Evolutionary conservation across 1,284 basidiomycete species (phyloP), one percentile per base, ranked within the genome.

Genomic region (Cryptococcus hybrid): DNA sequence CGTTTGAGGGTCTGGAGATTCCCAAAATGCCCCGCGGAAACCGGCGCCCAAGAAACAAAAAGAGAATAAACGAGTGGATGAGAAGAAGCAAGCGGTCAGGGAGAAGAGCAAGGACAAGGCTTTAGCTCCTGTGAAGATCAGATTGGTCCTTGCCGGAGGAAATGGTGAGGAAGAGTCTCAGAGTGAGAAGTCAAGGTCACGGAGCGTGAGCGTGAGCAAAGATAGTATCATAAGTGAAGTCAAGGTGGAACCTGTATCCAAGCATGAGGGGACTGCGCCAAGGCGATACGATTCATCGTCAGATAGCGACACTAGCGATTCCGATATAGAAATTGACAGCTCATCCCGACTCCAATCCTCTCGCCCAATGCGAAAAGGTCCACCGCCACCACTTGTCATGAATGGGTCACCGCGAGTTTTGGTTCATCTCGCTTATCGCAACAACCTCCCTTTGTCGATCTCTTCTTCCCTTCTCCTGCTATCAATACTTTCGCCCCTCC

Each of bases 1-100:
- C 74, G 3, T 76, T 76, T 46, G 56, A 61, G 2, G 74, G 73
- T 3, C 57, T 76, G 12, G 73, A 74, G 39, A 54, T 76, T 9
- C 69, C 74, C 15, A 74, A 71, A 55, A 53, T 64, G 2, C 66
- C 69, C 56, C 65, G 1, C 59, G 68, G 37, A 75, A 74, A 47
- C 69, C 70, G 11, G 62, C 67, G 1, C 57, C 67, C 6, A 68
- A 64, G 55, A 62, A 57, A 48, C 52, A 55, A 15, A 56, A 55
- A 49, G 57, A 60, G 49, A 47, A 40, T 7, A 47, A 54, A 47
- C 30, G 30, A 30, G 30, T 30, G 30, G 57, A 56, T 24, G 52
- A 48, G 18, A 57, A 54, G 40, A 61, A 57, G 48, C 40, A 39
- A n/a, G 42, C 49, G 12, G 36, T 5, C 45, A 49, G 15, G 12